These are phyloP conservation scores for Russula lepida DNA, from an alignment of 768 basidiomycete species.

Conservation along the genomic window DNA sequence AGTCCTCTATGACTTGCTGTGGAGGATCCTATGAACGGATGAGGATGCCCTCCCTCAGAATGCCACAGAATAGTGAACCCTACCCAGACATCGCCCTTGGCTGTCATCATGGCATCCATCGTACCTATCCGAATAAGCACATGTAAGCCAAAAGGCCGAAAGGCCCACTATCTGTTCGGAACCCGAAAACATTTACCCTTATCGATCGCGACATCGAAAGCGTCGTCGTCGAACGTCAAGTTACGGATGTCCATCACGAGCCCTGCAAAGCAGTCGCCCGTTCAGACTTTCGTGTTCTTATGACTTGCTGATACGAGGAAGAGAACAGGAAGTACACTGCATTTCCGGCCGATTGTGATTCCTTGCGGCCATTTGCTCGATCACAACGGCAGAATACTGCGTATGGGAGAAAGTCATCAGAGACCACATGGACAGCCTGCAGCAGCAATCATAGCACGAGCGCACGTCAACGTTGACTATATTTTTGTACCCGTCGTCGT, in stretches of 20 bases:
- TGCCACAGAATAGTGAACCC: neutral
- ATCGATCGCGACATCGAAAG: constrained; percentile 77
- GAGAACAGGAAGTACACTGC: constrained; percentile 45
- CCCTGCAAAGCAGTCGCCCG: constrained; percentile 41
- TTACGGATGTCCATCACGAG: constrained; percentile 76
- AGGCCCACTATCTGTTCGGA: neutral
- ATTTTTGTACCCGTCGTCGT: constrained; percentile 75
- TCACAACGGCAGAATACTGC: constrained; percentile 68
- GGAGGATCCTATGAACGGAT: constrained; percentile 55
- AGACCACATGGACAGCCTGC: neutral
- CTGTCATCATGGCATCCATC: constrained; percentile 87
- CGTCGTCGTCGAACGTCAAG: constrained; percentile 47
- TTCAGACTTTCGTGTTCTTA: neutral
- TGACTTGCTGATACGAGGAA: neutral
- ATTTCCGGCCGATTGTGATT: constrained; percentile 55
- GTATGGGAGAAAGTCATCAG: neutral
- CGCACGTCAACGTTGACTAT: constrained; percentile 73
- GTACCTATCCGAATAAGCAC: constrained; percentile 38
- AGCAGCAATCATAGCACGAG: neutral
- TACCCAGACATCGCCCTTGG: constrained; percentile 78
- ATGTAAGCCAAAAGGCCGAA: neutral
- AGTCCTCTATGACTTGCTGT: constrained; percentile 57
- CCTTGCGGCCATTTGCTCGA: constrained; percentile 60
- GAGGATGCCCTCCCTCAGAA: neutral
- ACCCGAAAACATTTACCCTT: constrained; percentile 42